Conservation (phyloP, 495 filamentous ascomycete species). For the Collariella sp. region DNA sequence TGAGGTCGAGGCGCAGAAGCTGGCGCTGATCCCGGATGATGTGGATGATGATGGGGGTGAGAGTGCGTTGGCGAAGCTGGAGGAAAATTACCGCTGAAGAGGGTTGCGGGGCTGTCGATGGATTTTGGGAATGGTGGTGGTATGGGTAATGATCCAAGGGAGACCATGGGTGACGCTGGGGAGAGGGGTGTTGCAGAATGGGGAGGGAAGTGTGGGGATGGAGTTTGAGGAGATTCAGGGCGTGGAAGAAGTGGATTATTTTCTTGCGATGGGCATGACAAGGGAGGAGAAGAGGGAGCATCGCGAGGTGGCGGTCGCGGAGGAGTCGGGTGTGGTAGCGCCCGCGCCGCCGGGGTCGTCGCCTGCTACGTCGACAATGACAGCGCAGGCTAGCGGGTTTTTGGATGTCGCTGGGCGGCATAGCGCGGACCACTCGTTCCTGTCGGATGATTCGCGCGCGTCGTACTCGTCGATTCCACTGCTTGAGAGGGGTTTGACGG, state of each 20-base stretch:
- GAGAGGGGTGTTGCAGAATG: not conserved
- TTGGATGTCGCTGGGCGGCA: conserved; percentile 14
- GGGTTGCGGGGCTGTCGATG: conserved; percentile 31
- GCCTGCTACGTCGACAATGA: conserved; percentile 19
- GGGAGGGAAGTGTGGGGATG: conserved; percentile 11
- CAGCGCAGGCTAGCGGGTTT: conserved; percentile 14
- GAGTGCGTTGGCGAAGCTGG: conserved; percentile 82
- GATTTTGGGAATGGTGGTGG: conserved; percentile 18
- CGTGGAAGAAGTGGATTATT: no score
- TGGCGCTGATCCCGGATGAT: conserved; percentile 85
- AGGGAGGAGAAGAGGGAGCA: conserved; percentile 40
- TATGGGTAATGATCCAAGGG: not conserved
- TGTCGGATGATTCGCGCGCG: conserved; percentile 40
- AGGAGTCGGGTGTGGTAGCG: conserved; percentile 15
- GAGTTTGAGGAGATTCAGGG: conserved; percentile 10
- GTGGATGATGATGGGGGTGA: conserved; percentile 80
- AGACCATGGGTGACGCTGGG: not conserved
- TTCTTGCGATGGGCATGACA: conserved; percentile 5
- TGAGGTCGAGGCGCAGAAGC: conserved; percentile 77
- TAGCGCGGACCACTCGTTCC: conserved; percentile 34
- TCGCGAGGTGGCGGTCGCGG: conserved; percentile 38
- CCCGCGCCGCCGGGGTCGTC: conserved; percentile 10
- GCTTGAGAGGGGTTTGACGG: conserved; percentile 62
- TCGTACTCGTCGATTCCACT: conserved; percentile 74
- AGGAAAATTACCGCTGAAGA: conserved; percentile 64